These are phyloP conservation scores for Pythium monospermum DNA, from an alignment of 352 stramenopile species.

Conservation along the genomic window DNA sequence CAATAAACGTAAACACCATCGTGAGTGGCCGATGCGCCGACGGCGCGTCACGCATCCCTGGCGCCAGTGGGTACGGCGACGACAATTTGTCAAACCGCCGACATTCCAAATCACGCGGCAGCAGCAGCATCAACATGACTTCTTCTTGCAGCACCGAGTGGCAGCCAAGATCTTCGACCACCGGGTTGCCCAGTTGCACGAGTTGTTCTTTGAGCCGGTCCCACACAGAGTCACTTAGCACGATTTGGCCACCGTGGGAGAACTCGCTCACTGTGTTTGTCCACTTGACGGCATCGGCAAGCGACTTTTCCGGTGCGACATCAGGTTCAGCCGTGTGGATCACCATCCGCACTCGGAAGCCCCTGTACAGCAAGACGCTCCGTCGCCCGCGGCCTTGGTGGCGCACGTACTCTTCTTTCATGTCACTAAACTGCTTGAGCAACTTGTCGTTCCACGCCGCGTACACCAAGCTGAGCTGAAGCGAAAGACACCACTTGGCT, in stretches of 20 bases:
- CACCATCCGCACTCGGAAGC: conserved; percentile 83
- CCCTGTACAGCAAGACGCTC: conserved; percentile 76
- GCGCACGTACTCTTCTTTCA: conserved; percentile 58
- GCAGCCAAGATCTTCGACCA: conserved; percentile 81
- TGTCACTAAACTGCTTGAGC: conserved; percentile 78
- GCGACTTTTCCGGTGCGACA: conserved; percentile 45
- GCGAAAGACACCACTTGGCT: conserved; percentile 81
- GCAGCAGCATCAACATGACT: conserved; percentile 73
- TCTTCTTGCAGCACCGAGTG: conserved; percentile 69
- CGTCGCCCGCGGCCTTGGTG: conserved; percentile 26
- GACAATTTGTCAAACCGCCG: conserved; percentile 70
- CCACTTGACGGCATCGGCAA: conserved; percentile 77
- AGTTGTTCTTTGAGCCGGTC: conserved; percentile 84
- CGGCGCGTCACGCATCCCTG: conserved; percentile 79
- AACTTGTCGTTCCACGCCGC: conserved; percentile 85
- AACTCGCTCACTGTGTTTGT: conserved; percentile 83
- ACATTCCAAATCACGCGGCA: conserved; percentile 74
- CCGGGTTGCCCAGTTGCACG: conserved; percentile 80
- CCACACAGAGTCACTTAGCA: conserved; percentile 82
- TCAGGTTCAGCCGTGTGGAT: conserved; percentile 71
- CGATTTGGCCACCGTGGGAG: conserved; percentile 78
- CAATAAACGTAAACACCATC: conserved; percentile 89
- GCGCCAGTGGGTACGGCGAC: conserved; percentile 61
- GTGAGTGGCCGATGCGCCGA: conserved; percentile 74
- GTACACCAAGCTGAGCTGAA: conserved; percentile 82